Evolutionary conservation across 768 basidiomycete species (phyloP).

Genomic region (Pulveroboletus sp.): DNA sequence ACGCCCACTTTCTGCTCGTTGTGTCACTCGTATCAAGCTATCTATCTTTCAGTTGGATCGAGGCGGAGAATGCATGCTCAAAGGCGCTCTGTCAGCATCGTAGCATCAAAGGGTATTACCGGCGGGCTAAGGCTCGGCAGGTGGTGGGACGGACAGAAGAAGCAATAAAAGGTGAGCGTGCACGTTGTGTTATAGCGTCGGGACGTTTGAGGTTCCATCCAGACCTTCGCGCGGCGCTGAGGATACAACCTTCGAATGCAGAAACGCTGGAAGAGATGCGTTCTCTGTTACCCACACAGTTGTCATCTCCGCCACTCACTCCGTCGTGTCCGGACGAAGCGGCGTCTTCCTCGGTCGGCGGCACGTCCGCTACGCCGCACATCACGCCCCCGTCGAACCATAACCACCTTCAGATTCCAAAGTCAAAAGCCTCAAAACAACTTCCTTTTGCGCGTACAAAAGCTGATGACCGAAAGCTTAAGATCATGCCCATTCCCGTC

Average conservation of each 20-base stretch:
- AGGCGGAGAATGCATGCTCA: slow-evolving; percentile 68
- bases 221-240: slow-evolving; percentile 61
- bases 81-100: slow-evolving; percentile 58
- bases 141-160: slow-evolving; percentile 54
- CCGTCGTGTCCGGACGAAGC: slow-evolving; percentile 19
- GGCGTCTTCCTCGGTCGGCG: slow-evolving; percentile 27
- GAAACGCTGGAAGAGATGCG: slow-evolving; percentile 58
- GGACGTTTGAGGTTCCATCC: slow-evolving; percentile 1
- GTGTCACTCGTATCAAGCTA: slow-evolving; percentile 13
- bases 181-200: too few relatives aligned
- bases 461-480: slow-evolving; percentile 51
- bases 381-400: slow-evolving; percentile 17
- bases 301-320: slow-evolving; percentile 8
- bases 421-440: slow-evolving; percentile 40
- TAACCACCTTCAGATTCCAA: slow-evolving; percentile 35
- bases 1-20: slow-evolving; percentile 24
- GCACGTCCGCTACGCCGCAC: slow-evolving; percentile 12
- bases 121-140: slow-evolving; percentile 61
- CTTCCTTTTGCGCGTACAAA: slow-evolving; percentile 50
- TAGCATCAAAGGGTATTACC: slow-evolving; percentile 65
- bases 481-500: slow-evolving; percentile 44
- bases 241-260: slow-evolving; percentile 56
- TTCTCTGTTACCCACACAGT: slow-evolving; percentile 31
- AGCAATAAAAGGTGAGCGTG: slow-evolving; percentile 50
- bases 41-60: slow-evolving; percentile 51